Base-by-base conservation (phyloP, 495 filamentous ascomycete genomes). In the Tuber microsphaerosporum region DNA sequence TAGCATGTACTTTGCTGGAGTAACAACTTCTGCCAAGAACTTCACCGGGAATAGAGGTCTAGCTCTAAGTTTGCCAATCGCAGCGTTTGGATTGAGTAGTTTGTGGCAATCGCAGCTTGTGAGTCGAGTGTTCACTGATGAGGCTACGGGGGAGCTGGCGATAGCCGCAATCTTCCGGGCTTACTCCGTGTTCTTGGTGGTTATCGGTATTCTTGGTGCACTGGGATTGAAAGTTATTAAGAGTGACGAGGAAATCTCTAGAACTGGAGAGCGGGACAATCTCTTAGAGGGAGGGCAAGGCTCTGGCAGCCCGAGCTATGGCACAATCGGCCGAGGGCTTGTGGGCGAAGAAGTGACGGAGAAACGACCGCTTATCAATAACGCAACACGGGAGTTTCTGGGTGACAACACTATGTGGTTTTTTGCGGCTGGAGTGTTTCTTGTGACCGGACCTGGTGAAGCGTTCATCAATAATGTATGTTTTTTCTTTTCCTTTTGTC, bases 1-100 rank as follows among this genome's bases (percentile, higher is more conserved):
- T 76, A 88, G 88, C 80, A 93, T 98, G 91, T 98, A 98, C 83
- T 83, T 98, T 51, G 88, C 89, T 48, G 92, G 93, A 0, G 92
- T 99, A 37, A 93, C 95, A 31, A 97, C 95, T 10, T 97, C 93
- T 76, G 95, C 95, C 45, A 99, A 99, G 89, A 98, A 97, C 84
- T 98, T 98, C 84, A 83, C 81, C 26, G 94, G 94, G 31, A 87
- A 91, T 65, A 92, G 94, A 83, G 95, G 95, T 0, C 83, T 99
- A 73, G 94, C 97, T 79, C 86, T 99, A 73, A 94, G 94, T 19
- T 85, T 93, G 73, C 95, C 95, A 8, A 98, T 99, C 85, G 94
- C 95, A 0, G 90, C 92, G 3, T 97, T 97, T 82, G 95, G 95
- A 16, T 84, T 99, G 71, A 97, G 94, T 77, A 93, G 93, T 6